A percentile compares a stretch with the other conserved stretches of the same genome.
phyloP scores from a whole-genome alignment of 192 early-diverging fungal species.

The Coemansia sp. region DNA sequence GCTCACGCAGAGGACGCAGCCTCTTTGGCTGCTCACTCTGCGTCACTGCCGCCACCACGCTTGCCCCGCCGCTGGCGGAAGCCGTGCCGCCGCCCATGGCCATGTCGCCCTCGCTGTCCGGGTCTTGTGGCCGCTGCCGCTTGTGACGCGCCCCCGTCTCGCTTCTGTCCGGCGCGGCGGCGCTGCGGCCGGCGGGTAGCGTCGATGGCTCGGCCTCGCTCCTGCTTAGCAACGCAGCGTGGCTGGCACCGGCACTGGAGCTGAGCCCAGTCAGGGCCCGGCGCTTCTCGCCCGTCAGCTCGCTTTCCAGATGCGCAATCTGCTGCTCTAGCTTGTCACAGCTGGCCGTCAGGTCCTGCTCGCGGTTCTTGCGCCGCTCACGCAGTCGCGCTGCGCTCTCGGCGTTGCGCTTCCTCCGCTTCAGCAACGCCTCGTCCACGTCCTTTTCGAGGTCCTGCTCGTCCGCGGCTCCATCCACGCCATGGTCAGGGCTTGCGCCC shows the following conservation, averaged over 20 bases:
- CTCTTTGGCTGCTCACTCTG: slow-evolving; percentile 2
- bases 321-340: slow-evolving; percentile 28
- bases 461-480: neutral
- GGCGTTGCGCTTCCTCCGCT: slow-evolving; percentile 45
- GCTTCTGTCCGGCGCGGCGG: too few relatives aligned
- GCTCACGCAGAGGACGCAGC: slow-evolving; percentile 30
- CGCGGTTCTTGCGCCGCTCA: slow-evolving; percentile 41
- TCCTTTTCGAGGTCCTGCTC: slow-evolving; percentile 1
- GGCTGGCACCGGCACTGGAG: too few relatives aligned
- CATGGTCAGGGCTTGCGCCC: too few relatives aligned
- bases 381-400: slow-evolving; percentile 46
- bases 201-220: too few relatives aligned
- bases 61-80: too few relatives aligned
- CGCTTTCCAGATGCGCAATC: slow-evolving; percentile 27
- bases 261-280: slow-evolving; percentile 12
- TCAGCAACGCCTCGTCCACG: slow-evolving; percentile 32
- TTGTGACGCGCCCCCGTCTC: slow-evolving; percentile 2
- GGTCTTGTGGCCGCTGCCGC: slow-evolving; percentile 1
- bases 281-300: slow-evolving; percentile 32
- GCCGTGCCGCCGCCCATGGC: slow-evolving; percentile 5
- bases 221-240: too few relatives aligned
- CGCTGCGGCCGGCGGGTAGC: too few relatives aligned
- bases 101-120: slow-evolving; percentile 8
- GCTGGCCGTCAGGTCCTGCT: slow-evolving; percentile 26
- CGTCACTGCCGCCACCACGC: too few relatives aligned